These are phyloP conservation scores for Bathelium albidoporum DNA, from an alignment of 495 filamentous ascomycete species.

Conservation along the genomic window DNA sequence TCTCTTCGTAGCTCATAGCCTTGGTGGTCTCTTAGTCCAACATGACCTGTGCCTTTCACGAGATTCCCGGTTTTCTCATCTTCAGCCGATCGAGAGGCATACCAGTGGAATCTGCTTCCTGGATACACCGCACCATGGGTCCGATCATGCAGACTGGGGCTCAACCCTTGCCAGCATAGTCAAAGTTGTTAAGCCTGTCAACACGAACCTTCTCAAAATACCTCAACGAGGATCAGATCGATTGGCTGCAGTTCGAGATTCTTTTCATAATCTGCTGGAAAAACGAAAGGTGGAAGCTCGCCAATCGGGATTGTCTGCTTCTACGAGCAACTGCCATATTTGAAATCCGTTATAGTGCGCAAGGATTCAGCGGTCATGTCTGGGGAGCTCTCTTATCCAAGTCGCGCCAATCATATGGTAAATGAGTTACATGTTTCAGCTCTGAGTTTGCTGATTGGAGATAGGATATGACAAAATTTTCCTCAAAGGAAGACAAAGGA, in stretches of 20 bases:
- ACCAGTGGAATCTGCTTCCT: constrained; percentile 14
- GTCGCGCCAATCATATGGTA: constrained; percentile 5
- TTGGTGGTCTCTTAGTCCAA: constrained; percentile 10
- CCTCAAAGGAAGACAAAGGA: neutral
- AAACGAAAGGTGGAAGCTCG: constrained; percentile 3
- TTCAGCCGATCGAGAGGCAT: neutral
- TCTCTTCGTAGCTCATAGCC: constrained; percentile 14
- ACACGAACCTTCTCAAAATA: constrained; percentile 5
- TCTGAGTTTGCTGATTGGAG: neutral
- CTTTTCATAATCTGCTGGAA: constrained; percentile 10
- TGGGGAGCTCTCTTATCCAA: constrained; percentile 8
- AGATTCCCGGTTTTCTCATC: constrained; percentile 1
- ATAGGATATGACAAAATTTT: neutral
- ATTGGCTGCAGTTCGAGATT: constrained; percentile 2
- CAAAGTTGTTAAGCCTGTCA: constrained; percentile 4
- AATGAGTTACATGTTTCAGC: neutral
- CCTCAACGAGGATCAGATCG: constrained; percentile 6
- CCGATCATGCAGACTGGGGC: constrained; percentile 12
- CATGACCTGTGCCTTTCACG: constrained; percentile 4
- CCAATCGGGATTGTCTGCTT: constrained; percentile 9
- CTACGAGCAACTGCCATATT: constrained; percentile 7
- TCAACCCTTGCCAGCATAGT: neutral
- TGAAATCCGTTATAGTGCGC: neutral
- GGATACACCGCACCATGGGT: constrained; percentile 17
- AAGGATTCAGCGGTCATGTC: constrained; percentile 6